Evolutionary conservation across 2,329 filamentous ascomycete species (phyloP).

Genomic region (Xylaria multiplex): DNA sequence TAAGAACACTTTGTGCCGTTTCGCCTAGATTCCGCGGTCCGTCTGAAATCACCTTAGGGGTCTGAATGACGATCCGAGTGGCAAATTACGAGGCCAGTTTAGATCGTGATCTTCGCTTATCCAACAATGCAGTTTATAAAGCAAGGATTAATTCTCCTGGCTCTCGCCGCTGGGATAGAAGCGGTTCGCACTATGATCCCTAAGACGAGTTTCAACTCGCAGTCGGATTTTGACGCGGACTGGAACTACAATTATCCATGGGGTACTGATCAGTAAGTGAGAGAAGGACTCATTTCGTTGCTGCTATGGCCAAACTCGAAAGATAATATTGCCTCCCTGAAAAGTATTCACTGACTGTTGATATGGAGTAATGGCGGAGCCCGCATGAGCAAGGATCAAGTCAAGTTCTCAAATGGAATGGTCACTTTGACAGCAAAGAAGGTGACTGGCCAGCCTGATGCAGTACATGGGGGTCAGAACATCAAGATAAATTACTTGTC

Average conservation of each 20-base stretch:
- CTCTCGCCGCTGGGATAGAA: slow-evolving; percentile 38
- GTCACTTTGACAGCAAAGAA: slow-evolving; percentile 60
- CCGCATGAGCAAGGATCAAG: slow-evolving; percentile 61
- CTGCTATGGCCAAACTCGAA: not conserved
- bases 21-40: not conserved
- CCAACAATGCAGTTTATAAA: slow-evolving; percentile 28
- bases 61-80: not conserved
- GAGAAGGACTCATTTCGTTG: not conserved
- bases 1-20: not conserved
- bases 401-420: slow-evolving; percentile 53
- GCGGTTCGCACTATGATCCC: slow-evolving; percentile 54
- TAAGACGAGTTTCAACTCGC: slow-evolving; percentile 52
- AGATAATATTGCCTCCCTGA: not conserved
- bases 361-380: slow-evolving; percentile 59
- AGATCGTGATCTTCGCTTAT: not conserved
- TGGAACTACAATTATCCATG: slow-evolving; percentile 67
- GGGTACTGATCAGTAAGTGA: slow-evolving; percentile 61
- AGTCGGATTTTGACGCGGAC: slow-evolving; percentile 53
- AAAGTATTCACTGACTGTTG: not conserved
- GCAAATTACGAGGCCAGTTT: not conserved
- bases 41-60: not conserved
- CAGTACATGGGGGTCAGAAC: slow-evolving; percentile 51
- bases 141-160: slow-evolving; percentile 32
- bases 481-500: slow-evolving; percentile 64
- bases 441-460: slow-evolving; percentile 54